Evolutionary conservation across 257 asterid genomes (phyloP).

Genomic region (Nicotiana sylvestris): DNA sequence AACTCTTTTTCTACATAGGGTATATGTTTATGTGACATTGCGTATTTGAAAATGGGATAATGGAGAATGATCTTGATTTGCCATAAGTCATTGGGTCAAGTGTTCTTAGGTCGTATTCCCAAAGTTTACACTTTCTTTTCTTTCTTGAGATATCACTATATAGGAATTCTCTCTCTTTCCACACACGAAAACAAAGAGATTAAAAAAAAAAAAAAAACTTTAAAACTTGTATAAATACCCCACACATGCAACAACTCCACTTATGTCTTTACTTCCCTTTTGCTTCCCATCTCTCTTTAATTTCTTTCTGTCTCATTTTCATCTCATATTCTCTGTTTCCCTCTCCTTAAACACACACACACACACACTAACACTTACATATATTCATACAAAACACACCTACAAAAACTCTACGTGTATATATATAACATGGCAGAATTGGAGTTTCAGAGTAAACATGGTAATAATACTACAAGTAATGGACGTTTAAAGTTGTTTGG

Average conservation of each 20-base stretch:
- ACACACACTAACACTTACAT: neutral
- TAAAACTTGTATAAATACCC: conserved; percentile 63
- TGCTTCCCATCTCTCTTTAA: conserved; percentile 11
- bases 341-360: neutral
- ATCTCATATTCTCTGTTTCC: neutral
- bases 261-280: conserved; percentile 14
- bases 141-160: conserved; percentile 52
- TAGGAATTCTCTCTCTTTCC: conserved; percentile 5
- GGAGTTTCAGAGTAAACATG: conserved; percentile 46
- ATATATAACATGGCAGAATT: conserved; percentile 51
- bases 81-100: conserved; percentile 45
- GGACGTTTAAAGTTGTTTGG: conserved; percentile 79
- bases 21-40: neutral
- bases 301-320: conserved; percentile 19
- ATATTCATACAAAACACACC: neutral
- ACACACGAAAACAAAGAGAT: neutral
- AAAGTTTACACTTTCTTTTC: conserved; percentile 33
- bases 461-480: conserved; percentile 21
- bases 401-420: neutral
- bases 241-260: conserved; percentile 51
- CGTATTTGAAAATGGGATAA: neutral
- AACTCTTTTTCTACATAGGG: neutral
- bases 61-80: conserved; percentile 18
- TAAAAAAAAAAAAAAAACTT: neutral
- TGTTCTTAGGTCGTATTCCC: conserved; percentile 54